Base-by-base conservation (phyloP, 306 rosid species). In the Cicer judaicum region DNA sequence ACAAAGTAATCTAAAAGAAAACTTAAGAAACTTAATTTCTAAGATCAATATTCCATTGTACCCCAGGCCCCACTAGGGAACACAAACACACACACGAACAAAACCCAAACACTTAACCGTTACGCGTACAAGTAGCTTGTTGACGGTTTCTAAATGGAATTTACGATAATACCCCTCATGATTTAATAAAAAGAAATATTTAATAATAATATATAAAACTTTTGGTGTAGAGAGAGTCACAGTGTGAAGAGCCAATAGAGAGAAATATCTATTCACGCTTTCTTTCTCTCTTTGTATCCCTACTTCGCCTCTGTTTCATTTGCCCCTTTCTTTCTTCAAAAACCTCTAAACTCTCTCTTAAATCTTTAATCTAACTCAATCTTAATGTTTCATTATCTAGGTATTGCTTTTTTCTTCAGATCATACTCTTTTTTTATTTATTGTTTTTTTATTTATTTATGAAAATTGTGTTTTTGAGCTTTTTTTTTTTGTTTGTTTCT, bases 191-290 rank as follows among this genome's bases (percentile, higher is more conserved):
- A 29, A 2, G 5, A 29, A 29, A 3, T 29, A 29, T 29, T 24
- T 29, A 19, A 19, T 24, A 29, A 29, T 3, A 29, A 29, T 3
- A 29, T 29, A 29, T 29, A 29, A 3, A 29, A 4, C 5, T 29
- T 29, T 29, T 29, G 34, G 34, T 29, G 34, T 29, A 29, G 34
- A 29, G 34, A 29, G 10, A 60, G 65, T 60, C 82, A 80, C 84
- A 78, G 85, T 15, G 78, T 64, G 74, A 72, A 59, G 81, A 88
- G 85, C 90, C 88, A 84, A 88, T 84, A 84, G 77, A 86, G 82
- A 83, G 77, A 85, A 87, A 90, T 85, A 88, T 87, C 89, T 86
- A 84, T 76, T 75, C 41, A 60, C 82, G 72, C 60, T 84, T 66
- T 64, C 44, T 66, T 54, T 67, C 24, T 39, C 10, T 78, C 2